A percentile compares a stretch with the other conserved stretches of the same genome.
phyloP scores from a whole-genome alignment of 805 yeast genomes.

The Yamadazyma philogaea region DNA sequence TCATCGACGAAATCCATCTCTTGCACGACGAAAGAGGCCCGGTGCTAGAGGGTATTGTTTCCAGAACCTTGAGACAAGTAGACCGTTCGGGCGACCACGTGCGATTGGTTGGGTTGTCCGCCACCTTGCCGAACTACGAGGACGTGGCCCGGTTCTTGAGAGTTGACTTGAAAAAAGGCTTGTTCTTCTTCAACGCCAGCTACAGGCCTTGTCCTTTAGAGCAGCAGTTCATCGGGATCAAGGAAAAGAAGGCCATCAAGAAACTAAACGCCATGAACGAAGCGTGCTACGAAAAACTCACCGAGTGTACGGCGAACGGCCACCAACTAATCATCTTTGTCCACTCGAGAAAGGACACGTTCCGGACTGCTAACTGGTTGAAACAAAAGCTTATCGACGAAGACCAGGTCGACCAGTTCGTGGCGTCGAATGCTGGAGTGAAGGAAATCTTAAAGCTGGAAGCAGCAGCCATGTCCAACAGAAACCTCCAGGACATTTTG shows the following conservation, averaged over 20 bases:
- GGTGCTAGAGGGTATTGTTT: conserved; percentile 81
- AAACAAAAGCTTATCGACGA: conserved; percentile 57
- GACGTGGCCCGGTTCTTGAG: conserved; percentile 83
- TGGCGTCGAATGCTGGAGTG: conserved; percentile 48
- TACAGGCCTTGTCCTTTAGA: conserved; percentile 91
- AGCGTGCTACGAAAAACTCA: conserved; percentile 74
- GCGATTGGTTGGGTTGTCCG: conserved; percentile 83
- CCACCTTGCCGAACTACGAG: conserved; percentile 83
- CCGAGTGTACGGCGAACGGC: conserved; percentile 56
- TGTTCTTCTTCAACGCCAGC: conserved; percentile 78
- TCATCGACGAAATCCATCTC: conserved; percentile 90
- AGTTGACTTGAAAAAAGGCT: conserved; percentile 54
- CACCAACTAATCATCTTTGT: conserved; percentile 88
- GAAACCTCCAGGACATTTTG: conserved; percentile 55
- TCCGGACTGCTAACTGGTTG: conserved; percentile 74
- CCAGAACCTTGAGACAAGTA: conserved; percentile 57
- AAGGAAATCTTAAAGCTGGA: conserved; percentile 63
- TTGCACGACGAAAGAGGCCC: conserved; percentile 96
- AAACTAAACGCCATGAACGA: conserved; percentile 81
- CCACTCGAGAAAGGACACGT: conserved; percentile 91
- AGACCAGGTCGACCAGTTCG: conserved; percentile 43
- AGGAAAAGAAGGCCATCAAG: conserved; percentile 77
- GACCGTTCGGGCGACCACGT: conserved; percentile 47
- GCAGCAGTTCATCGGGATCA: conserved; percentile 84
- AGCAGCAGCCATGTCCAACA: conserved; percentile 51